Evolutionary conservation across 805 yeast genomes (phyloP).

Genomic region (Debaryomyces hansenii): DNA sequence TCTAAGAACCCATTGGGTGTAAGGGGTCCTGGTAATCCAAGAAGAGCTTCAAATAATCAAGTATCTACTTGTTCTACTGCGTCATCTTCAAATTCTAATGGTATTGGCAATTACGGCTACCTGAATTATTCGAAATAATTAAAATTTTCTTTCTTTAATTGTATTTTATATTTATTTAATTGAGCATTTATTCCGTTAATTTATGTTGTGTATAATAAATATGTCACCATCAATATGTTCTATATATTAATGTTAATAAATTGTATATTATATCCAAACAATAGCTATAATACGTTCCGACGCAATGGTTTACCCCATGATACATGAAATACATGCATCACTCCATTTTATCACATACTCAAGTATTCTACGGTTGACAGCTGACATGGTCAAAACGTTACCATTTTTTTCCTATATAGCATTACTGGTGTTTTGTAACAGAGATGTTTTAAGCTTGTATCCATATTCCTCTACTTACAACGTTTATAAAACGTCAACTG

Average conservation of each 20-base stretch:
- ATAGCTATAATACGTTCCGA: too few relatives aligned
- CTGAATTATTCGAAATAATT: slow-evolving; percentile 19
- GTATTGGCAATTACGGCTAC: slow-evolving; percentile 38
- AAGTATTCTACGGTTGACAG: too few relatives aligned
- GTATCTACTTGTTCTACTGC: slow-evolving; percentile 14
- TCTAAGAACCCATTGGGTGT: slow-evolving; percentile 97
- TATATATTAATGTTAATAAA: background rate
- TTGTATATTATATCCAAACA: background rate
- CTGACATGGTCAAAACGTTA: too few relatives aligned
- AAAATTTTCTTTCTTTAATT: slow-evolving; percentile 1
- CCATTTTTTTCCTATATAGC: too few relatives aligned
- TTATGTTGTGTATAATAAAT: slow-evolving; percentile 5
- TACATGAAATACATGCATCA: too few relatives aligned
- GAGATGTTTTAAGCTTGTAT: too few relatives aligned
- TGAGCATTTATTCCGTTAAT: slow-evolving; percentile 8
- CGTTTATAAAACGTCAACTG: too few relatives aligned
- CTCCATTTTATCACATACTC: too few relatives aligned
- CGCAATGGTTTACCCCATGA: too few relatives aligned
- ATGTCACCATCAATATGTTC: slow-evolving; percentile 1
- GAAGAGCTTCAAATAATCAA: slow-evolving; percentile 37
- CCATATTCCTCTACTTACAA: too few relatives aligned
- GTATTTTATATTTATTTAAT: slow-evolving; percentile 10
- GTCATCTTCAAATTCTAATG: slow-evolving; percentile 14
- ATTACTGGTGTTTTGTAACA: too few relatives aligned
- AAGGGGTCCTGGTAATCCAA: slow-evolving; percentile 62